Base-by-base conservation (phyloP, 2,329 filamentous ascomycete genomes). In the Daldinia eschscholtzii region DNA sequence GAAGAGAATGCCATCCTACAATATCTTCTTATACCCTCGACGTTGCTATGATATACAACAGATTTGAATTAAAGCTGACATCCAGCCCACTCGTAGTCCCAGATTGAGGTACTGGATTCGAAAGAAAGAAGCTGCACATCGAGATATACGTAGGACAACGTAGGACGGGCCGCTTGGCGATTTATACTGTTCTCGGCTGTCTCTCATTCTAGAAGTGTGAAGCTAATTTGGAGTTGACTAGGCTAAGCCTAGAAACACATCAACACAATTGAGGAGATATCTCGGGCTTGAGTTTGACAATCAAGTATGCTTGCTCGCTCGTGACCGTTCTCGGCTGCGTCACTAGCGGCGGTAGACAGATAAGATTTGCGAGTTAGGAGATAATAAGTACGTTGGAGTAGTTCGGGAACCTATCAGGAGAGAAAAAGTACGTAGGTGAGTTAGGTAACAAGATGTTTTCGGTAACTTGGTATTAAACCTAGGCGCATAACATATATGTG, bases 151-250 rank as follows among this genome's bases (percentile, higher is more conserved):
- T 35, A 56, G 9, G 33, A 39, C 30, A 37, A 23, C 35, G 46
- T 26, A 37, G 9, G 33, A 39, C 30, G 37, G 30, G 35, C 6
- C 15, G 7, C 4, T 37, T 39, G 44, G 53, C 59, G 50, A 12
- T 39, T 39, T 33, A 37, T 56, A 69, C 74, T 72, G 73, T 73
- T 77, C 65, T 75, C 74, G 72, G 72, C 65, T 53, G 41, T 50
- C 9, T 48, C 35, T 20, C 20, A 46, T 57, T 57, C 42, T 30
- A 67, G 48, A 46, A 42, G 13, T 41, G 59, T 46, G 48, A 46
- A n/a, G 50, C 53, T 39, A 53, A 15, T 35, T 59, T 52, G 28
- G 44, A 23, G 59, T 39, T 42, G 23, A 48, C 60, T 15, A 66
- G 58, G 57, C 39, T 63, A 44, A 37, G 26, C 26, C 33, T 6